These are phyloP conservation scores for Protomyces pachydermus DNA, from an alignment of 1,139 yeast genomes.

Conservation along the genomic window DNA sequence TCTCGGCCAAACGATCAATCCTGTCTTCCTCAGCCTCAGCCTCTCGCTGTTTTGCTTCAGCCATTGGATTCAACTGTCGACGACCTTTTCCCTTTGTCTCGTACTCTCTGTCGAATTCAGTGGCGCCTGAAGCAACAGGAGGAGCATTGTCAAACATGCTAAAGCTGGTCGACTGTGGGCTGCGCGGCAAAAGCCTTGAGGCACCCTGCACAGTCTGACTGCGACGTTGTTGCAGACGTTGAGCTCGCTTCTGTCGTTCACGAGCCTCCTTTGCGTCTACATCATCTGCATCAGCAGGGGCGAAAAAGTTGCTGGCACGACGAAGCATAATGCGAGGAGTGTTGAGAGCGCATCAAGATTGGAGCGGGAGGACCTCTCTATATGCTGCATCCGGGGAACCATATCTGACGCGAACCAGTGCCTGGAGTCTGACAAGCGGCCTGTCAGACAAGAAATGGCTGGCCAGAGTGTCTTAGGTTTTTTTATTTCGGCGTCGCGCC, in stretches of 20 bases:
- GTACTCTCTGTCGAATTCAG: not conserved
- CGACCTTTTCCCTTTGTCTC: not conserved
- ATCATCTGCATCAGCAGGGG: not conserved
- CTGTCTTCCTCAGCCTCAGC: not conserved
- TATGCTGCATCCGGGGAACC: too few relatives aligned
- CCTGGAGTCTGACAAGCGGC: too few relatives aligned
- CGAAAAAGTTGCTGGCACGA: not conserved
- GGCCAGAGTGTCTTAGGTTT: too few relatives aligned
- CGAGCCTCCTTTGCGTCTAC: not conserved
- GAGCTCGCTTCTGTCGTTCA: not conserved
- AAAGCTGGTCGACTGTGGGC: not conserved
- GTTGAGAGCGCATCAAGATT: not conserved
- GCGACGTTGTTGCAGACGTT: not conserved
- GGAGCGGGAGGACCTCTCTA: too few relatives aligned
- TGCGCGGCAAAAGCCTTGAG: not conserved
- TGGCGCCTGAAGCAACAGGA: not conserved
- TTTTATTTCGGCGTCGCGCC: too few relatives aligned
- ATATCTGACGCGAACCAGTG: too few relatives aligned
- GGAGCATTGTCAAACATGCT: not conserved
- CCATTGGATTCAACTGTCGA: not conserved
- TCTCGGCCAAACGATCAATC: not conserved
- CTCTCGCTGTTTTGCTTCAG: not conserved
- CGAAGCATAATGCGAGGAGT: not conserved
- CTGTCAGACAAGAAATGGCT: too few relatives aligned
- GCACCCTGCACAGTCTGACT: not conserved